Conservation (phyloP, 2,329 filamentous ascomycete genomes). For the Pseudogymnoascus sp. region DNA sequence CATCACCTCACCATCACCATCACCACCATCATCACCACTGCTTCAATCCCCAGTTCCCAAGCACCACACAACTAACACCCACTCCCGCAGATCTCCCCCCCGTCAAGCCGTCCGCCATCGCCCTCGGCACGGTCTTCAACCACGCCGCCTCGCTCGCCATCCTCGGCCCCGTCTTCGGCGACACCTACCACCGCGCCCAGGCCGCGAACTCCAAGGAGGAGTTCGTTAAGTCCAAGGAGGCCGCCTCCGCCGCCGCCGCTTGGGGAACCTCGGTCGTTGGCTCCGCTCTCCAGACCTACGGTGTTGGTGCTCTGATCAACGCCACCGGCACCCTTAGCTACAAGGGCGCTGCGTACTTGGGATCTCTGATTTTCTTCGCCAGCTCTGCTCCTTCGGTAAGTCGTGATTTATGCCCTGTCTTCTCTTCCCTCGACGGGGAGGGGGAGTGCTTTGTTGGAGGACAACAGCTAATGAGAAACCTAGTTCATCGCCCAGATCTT, state of each 20-base stretch:
- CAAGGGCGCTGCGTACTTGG: constrained; percentile 94
- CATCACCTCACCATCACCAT: no score
- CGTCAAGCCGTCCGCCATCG: constrained; percentile 97
- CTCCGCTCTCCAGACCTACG: constrained; percentile 81
- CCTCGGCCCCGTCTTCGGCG: constrained; percentile 81
- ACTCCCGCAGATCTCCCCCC: constrained; percentile 50
- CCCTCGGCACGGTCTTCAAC: constrained; percentile 92
- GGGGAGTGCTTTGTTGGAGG: background rate
- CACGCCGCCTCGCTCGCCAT: constrained; percentile 84
- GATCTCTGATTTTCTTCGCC: constrained; percentile 83
- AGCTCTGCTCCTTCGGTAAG: constrained; percentile 78
- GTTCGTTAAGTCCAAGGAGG: constrained; percentile 90
- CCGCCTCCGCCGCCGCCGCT: constrained; percentile 74
- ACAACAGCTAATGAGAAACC: constrained; percentile 11
- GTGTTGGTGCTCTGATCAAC: constrained; percentile 84
- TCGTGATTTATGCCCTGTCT: constrained; percentile 21
- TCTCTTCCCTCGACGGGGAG: background rate
- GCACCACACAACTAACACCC: constrained; percentile 10
- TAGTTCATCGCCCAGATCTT: constrained; percentile 85
- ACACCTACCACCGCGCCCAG: constrained; percentile 90
- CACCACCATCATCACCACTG: background rate
- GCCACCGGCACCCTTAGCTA: constrained; percentile 91
- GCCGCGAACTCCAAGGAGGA: constrained; percentile 90
- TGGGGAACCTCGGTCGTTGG: constrained; percentile 88
- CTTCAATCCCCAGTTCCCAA: background rate